A percentile compares a stretch with the other conserved stretches of the same genome.
These are phyloP conservation scores for Fusarium pseudonygamai DNA, from an alignment of 2,329 filamentous ascomycete genomes.

Conservation along the genomic window DNA sequence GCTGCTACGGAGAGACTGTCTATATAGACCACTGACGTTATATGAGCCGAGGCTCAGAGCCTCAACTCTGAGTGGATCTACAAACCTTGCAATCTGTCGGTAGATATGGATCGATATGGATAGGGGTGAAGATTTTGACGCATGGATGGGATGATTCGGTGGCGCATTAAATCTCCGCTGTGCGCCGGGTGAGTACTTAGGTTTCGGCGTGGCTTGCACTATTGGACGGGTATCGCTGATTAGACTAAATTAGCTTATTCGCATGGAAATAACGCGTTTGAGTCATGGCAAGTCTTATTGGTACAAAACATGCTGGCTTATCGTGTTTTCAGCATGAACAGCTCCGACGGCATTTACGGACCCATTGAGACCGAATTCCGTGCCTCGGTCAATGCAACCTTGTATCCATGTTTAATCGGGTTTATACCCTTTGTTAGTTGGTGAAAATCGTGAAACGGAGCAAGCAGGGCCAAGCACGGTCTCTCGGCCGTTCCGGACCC, in stretches of 20 bases:
- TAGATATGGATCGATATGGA: slow-evolving; percentile 6
- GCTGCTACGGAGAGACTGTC: background rate
- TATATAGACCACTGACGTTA: slow-evolving; percentile 20
- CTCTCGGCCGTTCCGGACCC: slow-evolving; percentile 31
- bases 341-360: background rate
- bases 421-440: slow-evolving; percentile 4
- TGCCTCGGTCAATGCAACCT: slow-evolving; percentile 17
- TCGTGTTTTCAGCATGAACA: background rate
- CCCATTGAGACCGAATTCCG: slow-evolving; percentile 7
- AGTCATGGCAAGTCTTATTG: background rate
- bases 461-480: background rate
- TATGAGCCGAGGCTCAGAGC: slow-evolving; percentile 16
- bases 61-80: slow-evolving; percentile 1
- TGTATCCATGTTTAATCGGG: slow-evolving; percentile 4
- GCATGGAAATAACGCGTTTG: background rate
- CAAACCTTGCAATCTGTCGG: slow-evolving; percentile 16
- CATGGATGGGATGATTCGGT: slow-evolving; percentile 8
- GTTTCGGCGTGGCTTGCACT: background rate
- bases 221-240: background rate
- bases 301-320: background rate
- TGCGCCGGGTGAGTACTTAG: background rate
- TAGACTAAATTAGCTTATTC: background rate
- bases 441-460: slow-evolving; percentile 1
- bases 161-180: slow-evolving; percentile 17
- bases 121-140: slow-evolving; percentile 19